Evolutionary conservation across 495 filamentous ascomycete genomes (phyloP), one percentile per base, ranked within the genome.

Genomic region (Hamigera avellanea): DNA sequence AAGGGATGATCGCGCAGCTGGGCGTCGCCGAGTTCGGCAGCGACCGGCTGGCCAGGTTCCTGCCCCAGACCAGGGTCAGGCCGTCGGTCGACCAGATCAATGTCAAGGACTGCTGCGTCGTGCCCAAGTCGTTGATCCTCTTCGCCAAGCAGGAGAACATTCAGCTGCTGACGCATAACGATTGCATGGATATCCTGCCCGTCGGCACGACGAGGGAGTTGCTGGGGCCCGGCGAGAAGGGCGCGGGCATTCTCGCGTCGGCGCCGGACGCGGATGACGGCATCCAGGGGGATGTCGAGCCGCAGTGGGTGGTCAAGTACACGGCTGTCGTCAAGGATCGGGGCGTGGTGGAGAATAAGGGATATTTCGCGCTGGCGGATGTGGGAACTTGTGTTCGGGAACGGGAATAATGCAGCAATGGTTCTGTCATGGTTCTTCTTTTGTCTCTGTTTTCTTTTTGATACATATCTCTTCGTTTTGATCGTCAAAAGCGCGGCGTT

Each of bases 331-430:
- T 95, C 19, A 83, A 82, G 54, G 78, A 95, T 54, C 69, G 91
- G n/a, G 93, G 91, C 0, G 91, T 96, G 3, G 86, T 99, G 35
- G 91, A 99, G 70, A 94, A 91, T 52, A 96, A 96, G 65, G 91
- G 91, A 10, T 95, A 93, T 58, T 93, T 94, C 65, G 86, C 87
- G 2, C 73, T 78, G 34, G 88, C 86, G 10, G 77, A 86, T 56
- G 55, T 89, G 35, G 63, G 50, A 42, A 66, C 39, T 34, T 64
- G 62, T 43, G 53, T 66, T 35, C 46, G 61, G 42, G 13, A 41
- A 36, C 49, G 39, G 43, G 29, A 40, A 39, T 54, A 32, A 45
- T 18, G 26, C 9, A 36, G 10, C 14, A n/a, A 19, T 36, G 12
- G 34, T 36, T 35, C 26, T 41, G 9, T 38, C 31, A 42, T 26